Evolutionary conservation across 2,329 filamentous ascomycete species (phyloP).

Genomic region (Neurospora sp.): DNA sequence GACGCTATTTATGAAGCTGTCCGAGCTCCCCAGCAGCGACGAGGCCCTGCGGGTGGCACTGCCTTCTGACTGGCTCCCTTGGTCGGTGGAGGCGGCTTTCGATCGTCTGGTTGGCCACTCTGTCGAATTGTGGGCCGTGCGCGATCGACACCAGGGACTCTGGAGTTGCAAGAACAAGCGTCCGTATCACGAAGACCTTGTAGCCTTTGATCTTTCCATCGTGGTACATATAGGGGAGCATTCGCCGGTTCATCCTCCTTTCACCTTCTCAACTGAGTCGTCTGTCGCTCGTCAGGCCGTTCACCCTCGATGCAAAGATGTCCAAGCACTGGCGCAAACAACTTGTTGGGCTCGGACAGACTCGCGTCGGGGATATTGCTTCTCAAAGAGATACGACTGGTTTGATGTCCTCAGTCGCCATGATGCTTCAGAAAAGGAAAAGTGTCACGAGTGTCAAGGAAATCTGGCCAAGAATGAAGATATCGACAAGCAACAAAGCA

Average conservation of each 20-base stretch:
- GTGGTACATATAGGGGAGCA: background rate
- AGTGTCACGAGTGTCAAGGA: background rate
- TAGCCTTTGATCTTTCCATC: background rate
- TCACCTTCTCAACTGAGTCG: background rate
- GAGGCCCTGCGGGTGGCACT: conserved; percentile 12
- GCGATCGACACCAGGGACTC: conserved; percentile 13
- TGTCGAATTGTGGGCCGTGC: conserved; percentile 14
- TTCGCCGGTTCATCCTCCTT: background rate
- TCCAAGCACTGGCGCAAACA: background rate
- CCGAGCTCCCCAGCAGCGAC: conserved; percentile 11
- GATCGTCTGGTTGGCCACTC: conserved; percentile 15
- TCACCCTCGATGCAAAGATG: background rate
- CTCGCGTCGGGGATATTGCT: background rate
- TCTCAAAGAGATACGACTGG: background rate
- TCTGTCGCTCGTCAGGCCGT: background rate
- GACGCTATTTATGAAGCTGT: conserved; percentile 28
- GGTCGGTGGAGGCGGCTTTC: conserved; percentile 18
- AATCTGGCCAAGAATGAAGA: background rate
- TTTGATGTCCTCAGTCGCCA: background rate
- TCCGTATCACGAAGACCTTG: background rate
- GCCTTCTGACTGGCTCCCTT: conserved; percentile 20
- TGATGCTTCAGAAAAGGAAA: background rate
- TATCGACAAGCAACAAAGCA: background rate
- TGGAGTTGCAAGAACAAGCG: background rate
- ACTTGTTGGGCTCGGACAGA: background rate